These are phyloP conservation scores for Ophiosphaerella narmari DNA, from an alignment of 2,329 filamentous ascomycete species.

Conservation along the genomic window DNA sequence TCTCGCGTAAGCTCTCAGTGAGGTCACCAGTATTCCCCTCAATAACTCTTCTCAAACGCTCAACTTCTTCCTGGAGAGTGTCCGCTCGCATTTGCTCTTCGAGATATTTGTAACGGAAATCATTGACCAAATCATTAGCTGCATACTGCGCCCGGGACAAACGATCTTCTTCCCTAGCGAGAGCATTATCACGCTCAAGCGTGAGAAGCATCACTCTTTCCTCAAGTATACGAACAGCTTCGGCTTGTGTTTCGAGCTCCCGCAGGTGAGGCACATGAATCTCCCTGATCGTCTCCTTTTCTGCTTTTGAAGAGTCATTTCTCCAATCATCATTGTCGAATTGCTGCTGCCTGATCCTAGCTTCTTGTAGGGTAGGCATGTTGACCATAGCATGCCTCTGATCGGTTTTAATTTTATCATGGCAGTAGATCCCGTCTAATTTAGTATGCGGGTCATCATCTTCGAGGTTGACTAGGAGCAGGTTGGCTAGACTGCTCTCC, in stretches of 20 bases:
- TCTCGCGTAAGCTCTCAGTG: slow-evolving; percentile 21
- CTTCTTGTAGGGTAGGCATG: slow-evolving; percentile 18
- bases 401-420: slow-evolving; percentile 20
- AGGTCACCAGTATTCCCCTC: slow-evolving; percentile 8
- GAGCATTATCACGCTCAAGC: slow-evolving; percentile 5
- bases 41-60: slow-evolving; percentile 9
- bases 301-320: slow-evolving; percentile 4
- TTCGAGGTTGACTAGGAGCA: not conserved
- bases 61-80: slow-evolving; percentile 17
- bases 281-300: not conserved
- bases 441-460: slow-evolving; percentile 3
- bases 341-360: slow-evolving; percentile 19
- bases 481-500: not conserved
- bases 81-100: slow-evolving; percentile 11
- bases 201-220: not conserved
- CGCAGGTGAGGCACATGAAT: not conserved
- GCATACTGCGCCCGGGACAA: slow-evolving; percentile 4
- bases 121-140: slow-evolving; percentile 10
- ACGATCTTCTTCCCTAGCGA: slow-evolving; percentile 3
- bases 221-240: not conserved
- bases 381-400: slow-evolving; percentile 24
- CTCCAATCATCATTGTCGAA: slow-evolving; percentile 12
- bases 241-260: not conserved
- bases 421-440: slow-evolving; percentile 20
- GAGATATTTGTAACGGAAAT: slow-evolving; percentile 13